Evolutionary conservation across 73 alveolate species (phyloP).

Genomic region (Paramecium biaurelia): DNA sequence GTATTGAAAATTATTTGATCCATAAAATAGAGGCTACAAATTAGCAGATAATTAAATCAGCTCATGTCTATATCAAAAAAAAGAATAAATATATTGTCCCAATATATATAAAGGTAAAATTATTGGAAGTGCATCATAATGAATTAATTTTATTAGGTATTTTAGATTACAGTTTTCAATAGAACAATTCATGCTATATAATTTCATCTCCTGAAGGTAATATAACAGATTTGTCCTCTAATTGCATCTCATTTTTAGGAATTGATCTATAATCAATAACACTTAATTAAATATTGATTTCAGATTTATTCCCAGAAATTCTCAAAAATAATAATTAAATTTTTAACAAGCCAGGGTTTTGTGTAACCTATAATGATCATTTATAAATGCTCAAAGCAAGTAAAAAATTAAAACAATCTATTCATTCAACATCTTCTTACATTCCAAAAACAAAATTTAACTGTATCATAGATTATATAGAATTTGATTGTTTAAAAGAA

Average conservation of each 20-base stretch:
- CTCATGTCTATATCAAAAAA: neutral
- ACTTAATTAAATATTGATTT: neutral
- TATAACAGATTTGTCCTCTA: neutral
- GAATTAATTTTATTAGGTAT: neutral
- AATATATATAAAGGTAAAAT: neutral
- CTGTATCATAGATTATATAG: neutral
- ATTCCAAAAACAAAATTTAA: neutral
- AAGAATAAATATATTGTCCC: neutral
- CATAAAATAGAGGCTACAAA: neutral
- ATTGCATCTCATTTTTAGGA: neutral
- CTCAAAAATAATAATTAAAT: too few species aligned
- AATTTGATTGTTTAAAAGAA: neutral
- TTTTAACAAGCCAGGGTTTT: neutral
- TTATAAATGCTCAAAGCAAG: neutral
- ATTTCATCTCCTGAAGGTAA: neutral
- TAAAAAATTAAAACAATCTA: neutral
- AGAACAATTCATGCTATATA: neutral
- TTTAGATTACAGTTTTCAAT: neutral
- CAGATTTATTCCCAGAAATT: neutral
- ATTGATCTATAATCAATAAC: neutral
- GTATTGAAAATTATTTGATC: neutral
- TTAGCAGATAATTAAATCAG: neutral
- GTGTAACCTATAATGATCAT: neutral
- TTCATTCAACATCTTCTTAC: neutral
- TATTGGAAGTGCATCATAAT: neutral